phyloP scores from a whole-genome alignment of 2,329 filamentous ascomycete genomes.

The Fusarium floridanum region DNA sequence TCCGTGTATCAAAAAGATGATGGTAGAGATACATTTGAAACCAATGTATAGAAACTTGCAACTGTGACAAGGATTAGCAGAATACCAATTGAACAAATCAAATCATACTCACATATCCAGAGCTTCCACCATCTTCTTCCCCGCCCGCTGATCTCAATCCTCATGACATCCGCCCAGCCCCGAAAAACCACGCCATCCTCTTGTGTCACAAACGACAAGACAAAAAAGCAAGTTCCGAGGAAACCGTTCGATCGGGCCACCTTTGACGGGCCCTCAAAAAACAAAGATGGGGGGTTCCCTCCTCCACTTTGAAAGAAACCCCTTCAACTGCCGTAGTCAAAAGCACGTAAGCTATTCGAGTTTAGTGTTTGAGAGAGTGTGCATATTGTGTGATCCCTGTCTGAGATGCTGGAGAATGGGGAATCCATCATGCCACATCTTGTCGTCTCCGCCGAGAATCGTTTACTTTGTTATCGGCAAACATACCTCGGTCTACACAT shows the following conservation, averaged over 20 bases:
- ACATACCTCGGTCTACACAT: neutral
- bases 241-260: conserved; percentile 10
- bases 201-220: neutral
- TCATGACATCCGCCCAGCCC: conserved; percentile 21
- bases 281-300: neutral
- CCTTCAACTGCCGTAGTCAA: neutral
- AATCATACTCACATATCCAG: neutral
- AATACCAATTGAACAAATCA: neutral
- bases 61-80: neutral
- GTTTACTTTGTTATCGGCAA: neutral
- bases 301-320: neutral
- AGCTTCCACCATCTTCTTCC: neutral
- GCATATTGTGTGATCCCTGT: neutral
- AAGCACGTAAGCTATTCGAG: neutral
- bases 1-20: neutral
- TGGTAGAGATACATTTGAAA: neutral
- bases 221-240: conserved; percentile 13
- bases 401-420: neutral
- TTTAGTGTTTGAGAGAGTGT: neutral
- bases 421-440: neutral
- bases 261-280: neutral
- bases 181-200: conserved; percentile 16
- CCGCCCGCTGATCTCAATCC: conserved; percentile 23
- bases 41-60: neutral
- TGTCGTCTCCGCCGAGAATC: neutral